Percentiles rank a stretch among this genome's conserved stretches.
Conservation (phyloP, 305 asterid genomes). For the Solanum hybrid region DNA sequence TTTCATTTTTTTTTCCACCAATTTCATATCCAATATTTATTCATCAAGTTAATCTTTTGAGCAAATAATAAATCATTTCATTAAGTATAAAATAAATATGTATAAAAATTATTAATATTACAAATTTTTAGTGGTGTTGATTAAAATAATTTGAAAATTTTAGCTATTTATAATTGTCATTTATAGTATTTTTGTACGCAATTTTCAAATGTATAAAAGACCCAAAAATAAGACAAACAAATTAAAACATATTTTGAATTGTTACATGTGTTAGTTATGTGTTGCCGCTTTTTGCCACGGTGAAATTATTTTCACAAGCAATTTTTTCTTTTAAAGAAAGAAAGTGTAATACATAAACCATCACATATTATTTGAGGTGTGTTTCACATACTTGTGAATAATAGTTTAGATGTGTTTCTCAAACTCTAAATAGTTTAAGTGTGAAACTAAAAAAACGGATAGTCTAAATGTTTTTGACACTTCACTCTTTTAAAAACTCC, state of each 20-base stretch:
- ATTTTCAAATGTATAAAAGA: too few species aligned
- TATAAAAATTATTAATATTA: too few species aligned
- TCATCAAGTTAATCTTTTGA: background rate
- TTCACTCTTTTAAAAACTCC: background rate
- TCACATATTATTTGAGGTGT: background rate
- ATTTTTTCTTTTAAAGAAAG: background rate
- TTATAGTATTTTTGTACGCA: too few species aligned
- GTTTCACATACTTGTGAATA: too few species aligned
- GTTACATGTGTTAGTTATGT: background rate
- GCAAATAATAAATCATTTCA: background rate
- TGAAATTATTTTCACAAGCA: background rate
- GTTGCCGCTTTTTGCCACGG: background rate
- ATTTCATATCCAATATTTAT: background rate
- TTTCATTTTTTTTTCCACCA: background rate
- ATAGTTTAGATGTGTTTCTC: too few species aligned
- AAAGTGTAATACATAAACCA: background rate
- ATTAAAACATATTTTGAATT: too few species aligned
- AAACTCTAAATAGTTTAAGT: too few species aligned
- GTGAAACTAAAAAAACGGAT: too few species aligned
- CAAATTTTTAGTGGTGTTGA: background rate
- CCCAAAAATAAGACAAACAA: too few species aligned
- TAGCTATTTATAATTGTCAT: too few species aligned
- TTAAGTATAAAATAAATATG: background rate
- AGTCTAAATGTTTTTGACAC: too few species aligned
- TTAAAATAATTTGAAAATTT: background rate